Evolutionary conservation across 78 protist species (phyloP), one percentile per base, ranked within the genome.

Genomic region (Emiliania huxleyi): DNA sequence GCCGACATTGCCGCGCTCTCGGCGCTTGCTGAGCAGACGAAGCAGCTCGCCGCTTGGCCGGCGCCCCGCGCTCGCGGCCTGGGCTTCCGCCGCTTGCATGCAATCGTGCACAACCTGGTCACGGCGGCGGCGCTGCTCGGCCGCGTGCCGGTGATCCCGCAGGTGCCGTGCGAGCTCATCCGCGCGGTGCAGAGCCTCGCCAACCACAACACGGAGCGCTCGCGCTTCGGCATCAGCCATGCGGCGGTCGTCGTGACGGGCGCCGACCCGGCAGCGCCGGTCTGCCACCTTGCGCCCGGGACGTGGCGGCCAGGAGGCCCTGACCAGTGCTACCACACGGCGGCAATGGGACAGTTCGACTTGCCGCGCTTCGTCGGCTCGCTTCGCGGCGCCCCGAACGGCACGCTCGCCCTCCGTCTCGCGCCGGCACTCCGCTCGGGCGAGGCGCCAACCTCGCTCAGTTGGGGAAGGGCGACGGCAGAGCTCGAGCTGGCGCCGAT

Each of bases 221-320:
- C 48, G 11, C 85, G 85, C 85, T 77, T 77, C 46, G 85, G 85
- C 85, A 33, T 77, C 0, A 15, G 33, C 85, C 85, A 77, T 33
- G 37, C 85, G n/a, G n/a, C 35, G 29, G 85, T 77, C 46, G 85
- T 77, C 46, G 85, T 33, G 18, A 77, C 85, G 2, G 85, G 85
- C 44, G 46, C 29, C n/a, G 33, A 62, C 75, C 12, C 18, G 42
- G 81, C 35, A 22, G 1, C 2, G 85, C 85, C 85, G 33, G 19
- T 18, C 49, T 77, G 42, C 46, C 85, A 77, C 46, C n/a, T 77
- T 22, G 21, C 46, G 85, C 48, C 85, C 35, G 85, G 85, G 46
- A 77, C 85, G 35, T 77, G 85, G 85, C 42, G 85, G 48, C 85
- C 85, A 26, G 85, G 85, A 1, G 85, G 48, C 4, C 85, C 85